These are phyloP conservation scores for Cyclotella baltica DNA, from an alignment of 108 stramenopile genomes.

Conservation along the genomic window DNA sequence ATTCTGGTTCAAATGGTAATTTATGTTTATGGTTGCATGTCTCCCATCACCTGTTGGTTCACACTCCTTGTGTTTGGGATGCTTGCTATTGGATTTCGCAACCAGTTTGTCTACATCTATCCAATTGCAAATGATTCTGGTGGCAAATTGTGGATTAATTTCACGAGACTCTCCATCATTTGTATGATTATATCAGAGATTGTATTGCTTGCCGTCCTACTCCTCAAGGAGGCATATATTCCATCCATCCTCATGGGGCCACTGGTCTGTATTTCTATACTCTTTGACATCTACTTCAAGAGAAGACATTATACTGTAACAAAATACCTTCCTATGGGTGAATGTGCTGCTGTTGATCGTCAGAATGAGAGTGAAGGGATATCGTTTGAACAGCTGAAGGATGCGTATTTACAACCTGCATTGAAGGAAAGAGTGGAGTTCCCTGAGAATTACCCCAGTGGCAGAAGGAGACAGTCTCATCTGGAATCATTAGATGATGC, in stretches of 20 bases:
- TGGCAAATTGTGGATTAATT: constrained; percentile 66
- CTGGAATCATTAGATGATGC: no score
- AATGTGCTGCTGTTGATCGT: constrained; percentile 44
- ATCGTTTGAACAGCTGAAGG: constrained; percentile 48
- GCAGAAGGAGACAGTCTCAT: no score
- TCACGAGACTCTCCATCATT: constrained; percentile 54
- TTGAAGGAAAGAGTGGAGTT: constrained; percentile 55
- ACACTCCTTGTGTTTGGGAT: constrained; percentile 58
- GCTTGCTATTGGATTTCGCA: constrained; percentile 60
- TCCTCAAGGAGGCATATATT: constrained; percentile 43
- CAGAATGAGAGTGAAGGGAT: constrained; percentile 29
- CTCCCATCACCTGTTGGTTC: constrained; percentile 67
- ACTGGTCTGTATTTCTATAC: constrained; percentile 49
- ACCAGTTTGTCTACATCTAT: constrained; percentile 78
- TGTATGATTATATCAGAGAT: constrained; percentile 67
- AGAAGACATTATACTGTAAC: constrained; percentile 67
- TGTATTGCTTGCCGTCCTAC: constrained; percentile 59
- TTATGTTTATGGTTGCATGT: constrained; percentile 69
- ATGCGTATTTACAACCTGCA: constrained; percentile 63
- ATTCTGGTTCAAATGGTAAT: constrained; percentile 70
- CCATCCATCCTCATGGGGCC: constrained; percentile 64
- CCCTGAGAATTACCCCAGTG: constrained; percentile 52
- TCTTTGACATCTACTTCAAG: constrained; percentile 68
- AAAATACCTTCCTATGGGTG: constrained; percentile 48
- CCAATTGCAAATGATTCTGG: constrained; percentile 70